Conservation (phyloP, 2,329 filamentous ascomycete genomes). For the Cercospora brassicicola region DNA sequence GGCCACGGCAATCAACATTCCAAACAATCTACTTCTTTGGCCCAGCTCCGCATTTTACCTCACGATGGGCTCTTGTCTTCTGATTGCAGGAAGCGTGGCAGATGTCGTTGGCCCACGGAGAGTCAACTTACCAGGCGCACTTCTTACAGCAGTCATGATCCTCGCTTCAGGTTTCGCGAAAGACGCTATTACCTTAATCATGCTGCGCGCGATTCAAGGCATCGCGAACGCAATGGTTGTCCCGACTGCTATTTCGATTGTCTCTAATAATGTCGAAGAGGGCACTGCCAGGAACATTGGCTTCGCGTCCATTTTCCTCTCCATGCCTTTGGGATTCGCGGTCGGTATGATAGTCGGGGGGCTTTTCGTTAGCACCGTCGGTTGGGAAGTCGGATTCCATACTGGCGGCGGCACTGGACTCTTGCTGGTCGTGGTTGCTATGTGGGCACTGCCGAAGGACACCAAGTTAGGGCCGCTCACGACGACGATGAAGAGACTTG, state of each 20-base stretch:
- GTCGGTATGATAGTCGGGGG: conserved; percentile 55
- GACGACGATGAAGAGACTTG: conserved; percentile 35
- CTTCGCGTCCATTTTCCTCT: conserved; percentile 53
- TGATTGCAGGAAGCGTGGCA: conserved; percentile 53
- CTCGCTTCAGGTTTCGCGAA: conserved; percentile 44
- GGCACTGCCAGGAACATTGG: conserved; percentile 53
- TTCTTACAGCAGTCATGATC: conserved; percentile 39
- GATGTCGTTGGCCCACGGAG: conserved; percentile 53
- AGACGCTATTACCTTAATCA: conserved; percentile 36
- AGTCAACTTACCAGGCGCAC: conserved; percentile 49
- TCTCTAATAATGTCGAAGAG: conserved; percentile 50
- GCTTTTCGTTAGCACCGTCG: conserved; percentile 49
- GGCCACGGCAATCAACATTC: conserved; percentile 14
- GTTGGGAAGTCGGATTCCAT: conserved; percentile 56
- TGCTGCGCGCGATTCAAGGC: conserved; percentile 30
- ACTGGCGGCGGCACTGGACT: conserved; percentile 48
- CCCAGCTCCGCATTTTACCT: conserved; percentile 41
- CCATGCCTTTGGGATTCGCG: conserved; percentile 54
- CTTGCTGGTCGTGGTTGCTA: conserved; percentile 41
- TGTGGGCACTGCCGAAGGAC: conserved; percentile 43
- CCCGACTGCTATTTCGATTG: conserved; percentile 52
- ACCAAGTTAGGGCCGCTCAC: conserved; percentile 25
- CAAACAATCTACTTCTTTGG: conserved; percentile 30
- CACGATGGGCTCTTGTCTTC: conserved; percentile 52
- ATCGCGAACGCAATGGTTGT: conserved; percentile 33